Base-by-base conservation (phyloP, 768 basidiomycete genomes). In the Chalciporus sphaerocephalus region DNA sequence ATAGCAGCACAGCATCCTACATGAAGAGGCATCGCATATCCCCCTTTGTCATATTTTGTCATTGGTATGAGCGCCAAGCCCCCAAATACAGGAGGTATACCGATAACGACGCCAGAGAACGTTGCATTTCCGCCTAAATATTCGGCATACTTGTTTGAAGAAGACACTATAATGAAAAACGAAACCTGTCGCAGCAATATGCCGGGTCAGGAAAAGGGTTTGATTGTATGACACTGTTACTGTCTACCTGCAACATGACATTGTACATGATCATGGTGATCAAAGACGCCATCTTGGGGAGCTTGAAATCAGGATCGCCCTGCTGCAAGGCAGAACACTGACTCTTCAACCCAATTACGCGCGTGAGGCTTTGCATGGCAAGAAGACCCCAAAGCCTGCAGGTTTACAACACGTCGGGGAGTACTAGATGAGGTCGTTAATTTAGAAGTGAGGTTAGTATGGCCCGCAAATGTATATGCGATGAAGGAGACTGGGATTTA, bases 111-210 rank as follows among this genome's bases (percentile, higher is more conserved):
- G 41, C 85, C 83, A 27, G 83, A 80, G 58, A 87, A 87, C 0
- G 80, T 81, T n/a, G 80, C 69, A n/a, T 68, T 74, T 15, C 84
- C 85, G 18, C 83, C 83, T 6, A 86, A 67, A 51, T 76, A 69
- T 47, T 78, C 71, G 0, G 81, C 78, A 55, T 87, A 85, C 40
- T 71, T 69, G 54, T 76, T 79, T 1, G 82, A 79, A 1, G 84
- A 83, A 2, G 84, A 81, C 4, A 87, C 79, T 33, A 84, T 70
- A 46, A 85, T 76, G 61, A 84, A 87, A 65, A 86, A 86, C 0
- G 80, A 77, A 5, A 81, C 57, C 85, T 85, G 44, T 23, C 2
- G 25, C n/a, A 8, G 15, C 24, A 8, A 23, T 27, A 38, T n/a
- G n/a, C n/a, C n/a, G 16, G 9, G 33, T 44, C 12, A 40, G 24